Evolutionary conservation across 805 yeast genomes (phyloP).

Genomic region (Candida alai): DNA sequence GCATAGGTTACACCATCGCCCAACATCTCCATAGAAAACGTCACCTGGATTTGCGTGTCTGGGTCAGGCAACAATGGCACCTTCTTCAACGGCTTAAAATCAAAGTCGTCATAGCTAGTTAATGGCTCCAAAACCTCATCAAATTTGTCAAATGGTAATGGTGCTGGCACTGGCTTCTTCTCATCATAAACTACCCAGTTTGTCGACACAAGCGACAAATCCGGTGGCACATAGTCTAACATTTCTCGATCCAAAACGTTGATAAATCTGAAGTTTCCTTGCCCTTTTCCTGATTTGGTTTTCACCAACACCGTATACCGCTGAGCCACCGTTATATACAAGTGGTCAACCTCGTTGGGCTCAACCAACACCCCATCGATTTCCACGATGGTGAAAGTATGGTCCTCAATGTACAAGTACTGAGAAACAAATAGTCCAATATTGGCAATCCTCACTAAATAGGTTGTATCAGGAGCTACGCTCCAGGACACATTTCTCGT

Average conservation of each 20-base stretch:
- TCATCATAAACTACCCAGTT: constrained; percentile 60
- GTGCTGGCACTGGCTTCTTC: constrained; percentile 38
- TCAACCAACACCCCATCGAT: constrained; percentile 89
- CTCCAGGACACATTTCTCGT: constrained; percentile 72
- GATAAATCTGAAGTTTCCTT: constrained; percentile 72
- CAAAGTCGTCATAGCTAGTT: constrained; percentile 45
- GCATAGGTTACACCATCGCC: constrained; percentile 90
- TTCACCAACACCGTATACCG: constrained; percentile 77
- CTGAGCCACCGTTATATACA: constrained; percentile 89
- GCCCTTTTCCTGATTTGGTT: constrained; percentile 51
- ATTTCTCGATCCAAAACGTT: constrained; percentile 76
- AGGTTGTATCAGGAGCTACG: constrained; percentile 83
- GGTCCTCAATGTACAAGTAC: constrained; percentile 85
- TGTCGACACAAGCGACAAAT: constrained; percentile 67
- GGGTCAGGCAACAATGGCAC: constrained; percentile 58
- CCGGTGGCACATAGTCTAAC: constrained; percentile 73
- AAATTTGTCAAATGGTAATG: constrained; percentile 10
- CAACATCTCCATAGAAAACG: constrained; percentile 81
- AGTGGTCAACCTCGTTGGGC: constrained; percentile 60
- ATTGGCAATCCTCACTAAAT: constrained; percentile 75
- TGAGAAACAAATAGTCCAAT: constrained; percentile 91
- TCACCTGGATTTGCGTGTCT: constrained; percentile 64
- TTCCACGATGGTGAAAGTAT: constrained; percentile 80
- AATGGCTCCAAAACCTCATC: constrained; percentile 38
- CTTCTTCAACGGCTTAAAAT: constrained; percentile 25